phyloP scores from a whole-genome alignment of 768 basidiomycete genomes.

The Rickenella mellea region DNA sequence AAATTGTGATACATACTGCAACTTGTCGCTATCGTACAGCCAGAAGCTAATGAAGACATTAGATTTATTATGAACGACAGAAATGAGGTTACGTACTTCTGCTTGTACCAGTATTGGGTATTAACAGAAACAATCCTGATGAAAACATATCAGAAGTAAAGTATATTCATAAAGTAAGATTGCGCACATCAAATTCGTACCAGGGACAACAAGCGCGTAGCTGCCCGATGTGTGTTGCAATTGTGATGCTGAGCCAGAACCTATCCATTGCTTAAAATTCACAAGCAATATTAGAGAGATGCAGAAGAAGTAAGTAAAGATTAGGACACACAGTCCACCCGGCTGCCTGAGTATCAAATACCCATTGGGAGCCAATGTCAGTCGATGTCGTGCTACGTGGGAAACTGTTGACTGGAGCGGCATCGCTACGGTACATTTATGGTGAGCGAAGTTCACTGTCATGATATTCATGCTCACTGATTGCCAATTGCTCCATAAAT shows the following conservation, averaged over 20 bases:
- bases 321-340: slow-evolving; percentile 35
- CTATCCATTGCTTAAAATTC: slow-evolving; percentile 35
- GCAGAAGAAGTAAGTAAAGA: too few relatives aligned
- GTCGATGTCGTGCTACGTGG: slow-evolving; percentile 36
- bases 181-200: slow-evolving; percentile 36
- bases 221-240: slow-evolving; percentile 43
- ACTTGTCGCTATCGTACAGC: slow-evolving; percentile 44
- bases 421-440: too few relatives aligned
- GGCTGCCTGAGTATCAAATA: slow-evolving; percentile 40
- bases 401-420: slow-evolving; percentile 49
- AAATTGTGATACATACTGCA: slow-evolving; percentile 24
- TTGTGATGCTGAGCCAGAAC: slow-evolving; percentile 29
- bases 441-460: neutral
- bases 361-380: slow-evolving; percentile 35
- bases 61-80: neutral
- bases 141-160: neutral
- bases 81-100: slow-evolving; percentile 29
- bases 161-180: neutral
- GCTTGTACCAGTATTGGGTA: slow-evolving; percentile 53
- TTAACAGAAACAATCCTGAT: slow-evolving; percentile 50
- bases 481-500: slow-evolving; percentile 38
- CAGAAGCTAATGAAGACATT: slow-evolving; percentile 36
- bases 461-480: neutral
- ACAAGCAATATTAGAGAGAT: too few relatives aligned
- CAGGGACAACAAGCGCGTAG: slow-evolving; percentile 38